Percentiles rank a stretch among this genome's conserved stretches.
Conservation (phyloP, 257 asterid species). For the Solanum verrucosum region DNA sequence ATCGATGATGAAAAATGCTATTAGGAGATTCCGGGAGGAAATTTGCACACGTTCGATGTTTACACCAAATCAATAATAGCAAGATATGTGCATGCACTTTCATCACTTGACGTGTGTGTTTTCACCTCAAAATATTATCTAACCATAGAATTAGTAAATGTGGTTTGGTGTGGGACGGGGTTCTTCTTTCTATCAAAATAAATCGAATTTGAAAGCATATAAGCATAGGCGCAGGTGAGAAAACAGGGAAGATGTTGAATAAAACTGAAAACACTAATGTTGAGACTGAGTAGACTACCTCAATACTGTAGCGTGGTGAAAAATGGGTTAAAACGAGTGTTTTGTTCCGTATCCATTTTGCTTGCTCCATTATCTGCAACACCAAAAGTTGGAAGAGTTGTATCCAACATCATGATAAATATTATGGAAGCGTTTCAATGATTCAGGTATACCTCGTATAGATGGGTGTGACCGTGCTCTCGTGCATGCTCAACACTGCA, state of each 20-base stretch:
- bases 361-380: slow-evolving; percentile 77
- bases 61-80: not conserved
- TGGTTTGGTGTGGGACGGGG: not conserved
- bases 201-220: not conserved
- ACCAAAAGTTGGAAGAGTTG: not conserved
- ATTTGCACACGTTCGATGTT: not conserved
- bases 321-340: slow-evolving; percentile 79
- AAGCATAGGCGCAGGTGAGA: not conserved
- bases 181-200: not conserved
- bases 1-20: not conserved
- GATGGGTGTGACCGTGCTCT: slow-evolving; percentile 89
- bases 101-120: not conserved
- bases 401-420: not conserved
- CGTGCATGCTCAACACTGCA: slow-evolving; percentile 71
- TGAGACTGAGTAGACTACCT: slow-evolving; percentile 41
- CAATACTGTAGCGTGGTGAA: slow-evolving; percentile 78
- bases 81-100: not conserved
- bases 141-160: not conserved
- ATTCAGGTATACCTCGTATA: slow-evolving; percentile 54
- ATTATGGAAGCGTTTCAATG: not conserved
- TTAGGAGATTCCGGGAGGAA: not conserved
- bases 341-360: slow-evolving; percentile 78
- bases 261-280: not conserved
- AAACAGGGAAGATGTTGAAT: not conserved
- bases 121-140: not conserved